phyloP scores from a whole-genome alignment of 2,329 filamentous ascomycete genomes.

The Colletotrichum aenigma region DNA sequence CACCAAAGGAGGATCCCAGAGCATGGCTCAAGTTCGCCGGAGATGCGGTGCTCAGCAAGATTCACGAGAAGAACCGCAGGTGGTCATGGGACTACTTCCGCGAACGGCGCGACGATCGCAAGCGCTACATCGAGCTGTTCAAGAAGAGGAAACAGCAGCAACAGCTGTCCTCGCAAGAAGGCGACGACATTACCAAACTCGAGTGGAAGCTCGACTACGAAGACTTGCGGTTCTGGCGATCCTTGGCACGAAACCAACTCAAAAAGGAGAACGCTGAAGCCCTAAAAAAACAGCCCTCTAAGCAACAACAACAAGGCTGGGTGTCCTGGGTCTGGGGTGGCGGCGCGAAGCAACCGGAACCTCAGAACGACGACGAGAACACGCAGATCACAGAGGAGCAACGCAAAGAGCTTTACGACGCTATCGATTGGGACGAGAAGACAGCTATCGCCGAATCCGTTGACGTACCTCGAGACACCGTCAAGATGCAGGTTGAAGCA shows the following conservation, averaged over 20 bases:
- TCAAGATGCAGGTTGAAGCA: slow-evolving; percentile 92
- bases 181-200: slow-evolving; percentile 72
- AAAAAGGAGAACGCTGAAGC: slow-evolving; percentile 93
- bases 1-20: slow-evolving; percentile 85
- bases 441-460: slow-evolving; percentile 85
- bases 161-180: slow-evolving; percentile 73
- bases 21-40: slow-evolving; percentile 95
- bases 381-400: slow-evolving; percentile 94
- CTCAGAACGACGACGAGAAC: slow-evolving; percentile 70
- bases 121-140: slow-evolving; percentile 90
- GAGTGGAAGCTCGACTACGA: slow-evolving; percentile 93
- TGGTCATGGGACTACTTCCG: slow-evolving; percentile 98
- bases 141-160: slow-evolving; percentile 87
- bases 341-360: slow-evolving; percentile 69
- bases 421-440: slow-evolving; percentile 99
- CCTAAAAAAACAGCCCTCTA: slow-evolving; percentile 65
- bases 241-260: slow-evolving; percentile 89
- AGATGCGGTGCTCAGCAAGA: slow-evolving; percentile 87
- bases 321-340: slow-evolving; percentile 80
- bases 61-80: slow-evolving; percentile 88
- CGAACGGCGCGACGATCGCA: slow-evolving; percentile 88
- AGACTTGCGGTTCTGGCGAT: slow-evolving; percentile 96
- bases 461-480: slow-evolving; percentile 86
- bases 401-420: slow-evolving; percentile 93
- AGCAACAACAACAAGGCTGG: slow-evolving; percentile 82